Base-by-base conservation (phyloP, 345 rosid genomes). In the Carallia brachiata region DNA sequence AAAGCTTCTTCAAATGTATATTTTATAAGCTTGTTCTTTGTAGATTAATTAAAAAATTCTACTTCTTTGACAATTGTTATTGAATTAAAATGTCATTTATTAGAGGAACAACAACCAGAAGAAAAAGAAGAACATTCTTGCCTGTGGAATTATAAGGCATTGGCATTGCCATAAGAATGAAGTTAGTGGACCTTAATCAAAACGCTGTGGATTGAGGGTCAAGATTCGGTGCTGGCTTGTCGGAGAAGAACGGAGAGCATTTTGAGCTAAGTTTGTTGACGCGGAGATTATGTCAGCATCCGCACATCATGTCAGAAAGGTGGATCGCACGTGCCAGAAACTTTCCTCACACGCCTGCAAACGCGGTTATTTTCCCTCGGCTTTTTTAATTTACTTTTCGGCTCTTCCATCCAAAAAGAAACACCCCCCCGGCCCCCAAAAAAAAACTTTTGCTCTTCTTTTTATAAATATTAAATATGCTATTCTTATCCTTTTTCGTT, bases 221-320 rank as follows among this genome's bases (percentile, higher is more conserved):
- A 15, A 70, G 2, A 17, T 53, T 60, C 70, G 67, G 73, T 63
- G 79, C 39, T 71, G 79, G 74, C 68, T 74, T 74, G 82, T 78
- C 75, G 86, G 81, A 57, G 44, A 69, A 68, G 82, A 68, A 54
- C 75, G 61, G 52, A 47, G 68, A 39, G 61, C 40, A 39, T 18
- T 30, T 23, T 13, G 64, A 70, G 68, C 39, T 58, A 40, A 4
- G n/a, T n/a, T 36, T 57, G 69, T 61, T 85, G 85, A 83, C 86
- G 86, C 48, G 53, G 48, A 65, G 56, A 48, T 66, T 61, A 50
- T 62, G 86, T 87, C 87, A 83, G 65, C 87, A 37, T 72, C 52
- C 15, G 19, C 62, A 32, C 36, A 47, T 32, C 39, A 17, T 31
- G 57, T 73, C 54, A 31, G 69, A 7, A 15, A 27, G 4, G 19